Conservation (phyloP, 2,329 filamentous ascomycete genomes). For the Grosmannia serpens region DNA sequence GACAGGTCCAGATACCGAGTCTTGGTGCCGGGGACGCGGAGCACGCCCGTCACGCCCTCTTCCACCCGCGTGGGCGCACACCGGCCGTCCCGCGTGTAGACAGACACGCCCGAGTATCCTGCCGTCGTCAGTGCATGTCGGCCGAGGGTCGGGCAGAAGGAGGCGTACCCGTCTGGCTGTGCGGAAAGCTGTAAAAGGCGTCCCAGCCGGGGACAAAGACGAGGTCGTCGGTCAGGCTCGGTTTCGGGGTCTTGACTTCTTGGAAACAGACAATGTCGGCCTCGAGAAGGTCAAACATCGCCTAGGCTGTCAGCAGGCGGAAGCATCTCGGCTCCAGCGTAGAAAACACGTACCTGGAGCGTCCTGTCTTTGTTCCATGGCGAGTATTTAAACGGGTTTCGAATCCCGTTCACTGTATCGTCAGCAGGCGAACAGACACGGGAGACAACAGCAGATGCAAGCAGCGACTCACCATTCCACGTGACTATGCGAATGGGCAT, state of each 20-base stretch:
- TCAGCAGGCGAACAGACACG: constrained; percentile 13
- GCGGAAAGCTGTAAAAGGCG: constrained; percentile 87
- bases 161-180: constrained; percentile 71
- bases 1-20: constrained; percentile 66
- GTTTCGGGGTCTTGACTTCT: constrained; percentile 90
- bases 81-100: constrained; percentile 80
- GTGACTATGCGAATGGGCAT: constrained; percentile 76
- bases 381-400: constrained; percentile 74
- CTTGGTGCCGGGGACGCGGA: constrained; percentile 61
- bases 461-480: constrained; percentile 58
- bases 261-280: constrained; percentile 92
- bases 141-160: not conserved
- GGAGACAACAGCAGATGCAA: not conserved
- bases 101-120: constrained; percentile 93
- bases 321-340: constrained; percentile 2
- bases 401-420: constrained; percentile 53
- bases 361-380: constrained; percentile 65
- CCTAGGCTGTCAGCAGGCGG: constrained; percentile 28
- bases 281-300: constrained; percentile 90
- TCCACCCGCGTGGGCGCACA: constrained; percentile 84
- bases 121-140: not conserved
- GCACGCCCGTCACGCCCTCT: constrained; percentile 79
- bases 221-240: constrained; percentile 90
- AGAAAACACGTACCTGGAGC: constrained; percentile 53
- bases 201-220: constrained; percentile 92